Conservation (phyloP, 805 yeast genomes). For the Saccharomyces eubayanus region DNA sequence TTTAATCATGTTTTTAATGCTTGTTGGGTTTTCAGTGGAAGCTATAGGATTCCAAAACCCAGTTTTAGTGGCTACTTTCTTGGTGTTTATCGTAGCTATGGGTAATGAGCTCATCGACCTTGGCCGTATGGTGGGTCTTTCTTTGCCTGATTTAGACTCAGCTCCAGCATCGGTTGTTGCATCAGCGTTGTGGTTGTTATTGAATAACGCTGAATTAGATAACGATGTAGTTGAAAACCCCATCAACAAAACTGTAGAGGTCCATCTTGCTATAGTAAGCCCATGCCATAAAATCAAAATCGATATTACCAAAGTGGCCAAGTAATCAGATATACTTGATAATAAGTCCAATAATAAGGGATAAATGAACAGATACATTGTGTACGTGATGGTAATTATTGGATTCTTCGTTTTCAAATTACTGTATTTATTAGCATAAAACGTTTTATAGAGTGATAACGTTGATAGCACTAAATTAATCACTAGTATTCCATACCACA, state of each 20-base stretch:
- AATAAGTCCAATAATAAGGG: constrained; percentile 18
- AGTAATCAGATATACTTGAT: constrained; percentile 22
- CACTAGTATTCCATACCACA: constrained; percentile 23
- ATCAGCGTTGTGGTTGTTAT: background rate
- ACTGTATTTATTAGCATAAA: constrained; percentile 23
- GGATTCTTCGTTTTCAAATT: constrained; percentile 29
- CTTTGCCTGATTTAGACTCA: background rate
- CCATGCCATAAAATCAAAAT: constrained; percentile 27
- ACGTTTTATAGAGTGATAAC: constrained; percentile 20
- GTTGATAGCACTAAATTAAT: constrained; percentile 18
- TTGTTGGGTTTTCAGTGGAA: constrained; percentile 10
- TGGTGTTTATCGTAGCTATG: constrained; percentile 3
- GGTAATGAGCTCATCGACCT: constrained; percentile 15
- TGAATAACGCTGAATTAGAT: constrained; percentile 16
- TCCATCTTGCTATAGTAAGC: constrained; percentile 29
- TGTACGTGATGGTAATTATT: constrained; percentile 25
- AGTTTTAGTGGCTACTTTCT: background rate
- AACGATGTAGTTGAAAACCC: constrained; percentile 29
- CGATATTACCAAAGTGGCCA: constrained; percentile 24
- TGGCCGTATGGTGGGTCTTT: constrained; percentile 1
- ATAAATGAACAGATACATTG: constrained; percentile 20
- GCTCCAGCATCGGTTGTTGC: constrained; percentile 2
- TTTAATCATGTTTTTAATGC: constrained; percentile 34
- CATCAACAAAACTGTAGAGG: constrained; percentile 27
- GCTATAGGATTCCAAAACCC: background rate